A percentile compares a stretch with the other conserved stretches of the same genome.
These are phyloP conservation scores for Yamadazyma diddensiae DNA, from an alignment of 1,139 yeast species.

Conservation along the genomic window DNA sequence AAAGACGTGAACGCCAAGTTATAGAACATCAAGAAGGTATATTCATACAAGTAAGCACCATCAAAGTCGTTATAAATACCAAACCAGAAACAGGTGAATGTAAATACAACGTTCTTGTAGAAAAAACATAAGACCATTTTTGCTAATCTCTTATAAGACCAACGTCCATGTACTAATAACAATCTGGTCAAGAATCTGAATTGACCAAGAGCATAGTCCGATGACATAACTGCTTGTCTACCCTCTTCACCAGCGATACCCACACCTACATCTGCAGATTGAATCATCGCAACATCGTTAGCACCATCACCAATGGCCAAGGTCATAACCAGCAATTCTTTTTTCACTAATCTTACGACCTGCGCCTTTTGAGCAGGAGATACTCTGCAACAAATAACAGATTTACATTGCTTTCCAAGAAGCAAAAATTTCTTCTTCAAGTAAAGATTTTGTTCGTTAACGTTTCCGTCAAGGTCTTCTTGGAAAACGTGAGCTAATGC, in stretches of 20 bases:
- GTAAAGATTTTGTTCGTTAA: conserved; percentile 17
- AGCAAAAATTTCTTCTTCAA: conserved; percentile 45
- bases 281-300: conserved; percentile 68
- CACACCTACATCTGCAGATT: conserved; percentile 62
- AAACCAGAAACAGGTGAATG: conserved; percentile 60
- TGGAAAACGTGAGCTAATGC: conserved; percentile 46
- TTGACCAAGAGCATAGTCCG: conserved; percentile 66
- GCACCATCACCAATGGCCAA: conserved; percentile 70
- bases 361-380: conserved; percentile 64
- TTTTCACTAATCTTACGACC: conserved; percentile 53
- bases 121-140: conserved; percentile 68
- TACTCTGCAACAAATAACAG: conserved; percentile 64
- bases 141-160: conserved; percentile 62
- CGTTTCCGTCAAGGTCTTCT: conserved; percentile 14
- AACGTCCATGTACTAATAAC: conserved; percentile 59
- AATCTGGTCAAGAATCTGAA: conserved; percentile 55
- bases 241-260: conserved; percentile 73
- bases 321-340: conserved; percentile 54
- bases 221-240: conserved; percentile 65
- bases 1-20: conserved; percentile 64
- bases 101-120: conserved; percentile 59
- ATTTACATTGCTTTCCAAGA: conserved; percentile 56
- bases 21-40: conserved; percentile 61
- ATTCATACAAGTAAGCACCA: conserved; percentile 61
- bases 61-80: conserved; percentile 58